A percentile compares a stretch with the other conserved stretches of the same genome.
phyloP scores from a whole-genome alignment of 345 rosid genomes.

The Pistacia atlantica region DNA sequence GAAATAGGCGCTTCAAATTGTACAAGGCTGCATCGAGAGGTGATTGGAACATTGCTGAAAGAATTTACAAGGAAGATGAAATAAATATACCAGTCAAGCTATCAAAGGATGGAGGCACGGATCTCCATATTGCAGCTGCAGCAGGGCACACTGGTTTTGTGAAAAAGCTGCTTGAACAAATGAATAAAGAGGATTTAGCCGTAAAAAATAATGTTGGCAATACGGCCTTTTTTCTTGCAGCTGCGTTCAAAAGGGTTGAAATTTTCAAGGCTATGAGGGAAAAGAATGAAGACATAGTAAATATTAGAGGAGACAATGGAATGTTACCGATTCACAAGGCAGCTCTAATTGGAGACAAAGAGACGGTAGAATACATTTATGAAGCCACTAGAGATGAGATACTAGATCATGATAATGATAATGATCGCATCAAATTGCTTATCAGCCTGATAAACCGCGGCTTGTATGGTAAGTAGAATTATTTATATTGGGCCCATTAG shows the following conservation, averaged over 20 bases:
- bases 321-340: conserved; percentile 18
- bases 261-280: conserved; percentile 10
- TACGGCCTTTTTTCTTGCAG: conserved; percentile 18
- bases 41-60: conserved; percentile 1
- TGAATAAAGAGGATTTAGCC: neutral
- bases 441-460: neutral
- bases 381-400: neutral
- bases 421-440: neutral
- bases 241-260: conserved; percentile 1
- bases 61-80: neutral
- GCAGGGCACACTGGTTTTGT: conserved; percentile 5
- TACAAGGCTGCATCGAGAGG: neutral
- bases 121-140: conserved; percentile 25
- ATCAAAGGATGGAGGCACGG: conserved; percentile 13
- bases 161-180: neutral
- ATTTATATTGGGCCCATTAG: no score
- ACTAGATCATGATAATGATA: neutral
- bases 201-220: neutral
- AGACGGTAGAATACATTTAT: conserved; percentile 19
- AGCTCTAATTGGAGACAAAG: conserved; percentile 6
- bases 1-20: neutral
- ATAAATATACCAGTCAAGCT: neutral
- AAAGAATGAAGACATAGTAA: neutral
- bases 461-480: conserved; percentile 9
- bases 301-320: no score